These are phyloP conservation scores for Marchantia polymorpha DNA, from an alignment of 225 moss, liverwort and hornwort genomes.

Conservation along the genomic window DNA sequence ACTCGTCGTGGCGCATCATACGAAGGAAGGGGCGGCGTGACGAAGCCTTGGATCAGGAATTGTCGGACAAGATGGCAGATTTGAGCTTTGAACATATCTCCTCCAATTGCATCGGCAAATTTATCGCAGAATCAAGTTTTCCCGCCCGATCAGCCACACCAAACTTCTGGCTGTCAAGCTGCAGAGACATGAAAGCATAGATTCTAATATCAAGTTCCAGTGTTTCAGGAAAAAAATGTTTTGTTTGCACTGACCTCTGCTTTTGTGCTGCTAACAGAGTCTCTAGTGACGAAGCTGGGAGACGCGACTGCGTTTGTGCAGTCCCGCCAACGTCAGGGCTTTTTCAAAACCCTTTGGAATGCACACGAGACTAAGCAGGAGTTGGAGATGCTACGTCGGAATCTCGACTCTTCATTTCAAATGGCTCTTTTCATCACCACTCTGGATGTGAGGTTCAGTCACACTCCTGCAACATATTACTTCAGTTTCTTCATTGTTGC, in stretches of 20 bases:
- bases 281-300: conserved; percentile 6
- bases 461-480: not conserved
- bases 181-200: not conserved
- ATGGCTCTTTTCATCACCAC: conserved; percentile 13
- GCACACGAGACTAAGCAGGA: conserved; percentile 11
- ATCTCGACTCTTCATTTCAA: conserved; percentile 17
- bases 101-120: not conserved
- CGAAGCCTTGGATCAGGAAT: not conserved
- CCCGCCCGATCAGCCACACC: not conserved
- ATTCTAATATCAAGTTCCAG: not conserved
- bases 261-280: not conserved
- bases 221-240: not conserved
- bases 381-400: not conserved
- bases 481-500: too few species aligned
- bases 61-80: not conserved
- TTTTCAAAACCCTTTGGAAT: conserved; percentile 22
- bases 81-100: not conserved
- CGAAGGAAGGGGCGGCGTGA: too few species aligned
- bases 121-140: not conserved
- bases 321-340: conserved; percentile 5
- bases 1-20: not conserved
- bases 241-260: not conserved
- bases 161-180: not conserved
- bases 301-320: conserved; percentile 7
- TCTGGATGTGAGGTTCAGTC: conserved; percentile 11